Conservation (phyloP, 1,284 basidiomycete genomes). For the Grifola frondosa region DNA sequence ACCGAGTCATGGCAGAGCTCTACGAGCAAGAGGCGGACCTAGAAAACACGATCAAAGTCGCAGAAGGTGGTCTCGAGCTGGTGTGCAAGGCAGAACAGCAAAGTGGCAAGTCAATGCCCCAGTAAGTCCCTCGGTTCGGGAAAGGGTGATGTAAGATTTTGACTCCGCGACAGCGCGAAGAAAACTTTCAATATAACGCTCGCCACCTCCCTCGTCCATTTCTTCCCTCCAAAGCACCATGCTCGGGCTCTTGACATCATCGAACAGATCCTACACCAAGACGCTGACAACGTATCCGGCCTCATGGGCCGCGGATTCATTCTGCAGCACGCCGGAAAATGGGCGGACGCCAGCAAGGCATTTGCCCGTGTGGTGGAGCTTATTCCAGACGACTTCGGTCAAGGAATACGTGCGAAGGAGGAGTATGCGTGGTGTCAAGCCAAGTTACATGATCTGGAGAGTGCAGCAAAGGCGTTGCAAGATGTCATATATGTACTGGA, state of each 20-base stretch:
- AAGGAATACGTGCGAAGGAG: conserved; percentile 72
- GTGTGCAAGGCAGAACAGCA: conserved; percentile 57
- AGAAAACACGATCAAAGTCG: conserved; percentile 67
- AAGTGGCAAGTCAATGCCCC: conserved; percentile 55
- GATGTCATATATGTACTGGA: conserved; percentile 60
- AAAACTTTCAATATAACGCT: conserved; percentile 66
- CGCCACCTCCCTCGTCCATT: conserved; percentile 77
- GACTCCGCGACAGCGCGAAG: conserved; percentile 43
- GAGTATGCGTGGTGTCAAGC: conserved; percentile 87
- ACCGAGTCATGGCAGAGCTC: conserved; percentile 71
- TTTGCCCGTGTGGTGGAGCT: conserved; percentile 58
- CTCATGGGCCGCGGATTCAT: conserved; percentile 81
- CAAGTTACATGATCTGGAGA: conserved; percentile 52
- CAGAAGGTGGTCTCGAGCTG: conserved; percentile 69
- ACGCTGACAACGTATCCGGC: conserved; percentile 63
- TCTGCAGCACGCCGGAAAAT: conserved; percentile 62
- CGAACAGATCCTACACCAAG: conserved; percentile 64
- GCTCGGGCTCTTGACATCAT: conserved; percentile 73
- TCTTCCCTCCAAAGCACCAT: conserved; percentile 91
- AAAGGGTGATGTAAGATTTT: conserved; percentile 1
- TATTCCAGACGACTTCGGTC: conserved; percentile 44
- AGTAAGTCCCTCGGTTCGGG: conserved; percentile 39
- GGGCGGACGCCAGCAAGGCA: conserved; percentile 65
- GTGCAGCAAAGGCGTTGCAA: conserved; percentile 58
- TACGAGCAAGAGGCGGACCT: conserved; percentile 79